These are phyloP conservation scores for Maudiozyma bulderi DNA, from an alignment of 805 yeast genomes.

Conservation along the genomic window DNA sequence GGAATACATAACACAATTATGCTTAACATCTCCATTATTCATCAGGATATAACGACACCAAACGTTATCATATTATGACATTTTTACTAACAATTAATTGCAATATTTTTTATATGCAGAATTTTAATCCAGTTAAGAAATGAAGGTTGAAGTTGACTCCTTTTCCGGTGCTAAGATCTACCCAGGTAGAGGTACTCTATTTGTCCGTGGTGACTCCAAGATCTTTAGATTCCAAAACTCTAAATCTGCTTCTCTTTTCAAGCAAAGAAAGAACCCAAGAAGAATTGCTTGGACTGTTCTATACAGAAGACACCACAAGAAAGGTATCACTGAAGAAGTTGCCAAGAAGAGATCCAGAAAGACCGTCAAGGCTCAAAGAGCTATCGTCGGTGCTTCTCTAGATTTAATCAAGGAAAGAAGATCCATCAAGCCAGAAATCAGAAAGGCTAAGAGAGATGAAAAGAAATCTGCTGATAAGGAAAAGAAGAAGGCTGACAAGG, in stretches of 20 bases:
- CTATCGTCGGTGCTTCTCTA: conserved; percentile 97
- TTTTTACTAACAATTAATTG: not conserved
- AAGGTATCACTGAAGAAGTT: conserved; percentile 98
- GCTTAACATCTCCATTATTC: too few relatives aligned
- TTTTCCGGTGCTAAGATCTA: conserved; percentile 99
- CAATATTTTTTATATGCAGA: not conserved
- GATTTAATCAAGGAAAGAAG: conserved; percentile 98
- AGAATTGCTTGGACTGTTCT: conserved; percentile 99
- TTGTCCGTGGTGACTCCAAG: conserved; percentile 99
- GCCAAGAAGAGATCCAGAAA: conserved; percentile 95
- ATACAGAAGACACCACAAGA: conserved; percentile 99
- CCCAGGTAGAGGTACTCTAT: conserved; percentile 99
- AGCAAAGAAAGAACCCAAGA: conserved; percentile 99
- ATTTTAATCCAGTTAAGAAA: conserved; percentile 21
- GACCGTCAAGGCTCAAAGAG: conserved; percentile 97
- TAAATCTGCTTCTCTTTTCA: conserved; percentile 95
- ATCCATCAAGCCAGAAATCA: conserved; percentile 88
- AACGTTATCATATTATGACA: not conserved
- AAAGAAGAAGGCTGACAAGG: conserved; percentile 85
- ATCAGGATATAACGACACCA: not conserved
- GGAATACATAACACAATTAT: too few relatives aligned
- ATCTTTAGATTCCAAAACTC: conserved; percentile 98
- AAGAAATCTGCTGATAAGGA: conserved; percentile 77
- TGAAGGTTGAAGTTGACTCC: conserved; percentile 99
- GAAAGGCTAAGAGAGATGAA: conserved; percentile 94